Evolutionary conservation across 2,329 filamentous ascomycete genomes (phyloP).

Genomic region (Cladobotryum protrusum): DNA sequence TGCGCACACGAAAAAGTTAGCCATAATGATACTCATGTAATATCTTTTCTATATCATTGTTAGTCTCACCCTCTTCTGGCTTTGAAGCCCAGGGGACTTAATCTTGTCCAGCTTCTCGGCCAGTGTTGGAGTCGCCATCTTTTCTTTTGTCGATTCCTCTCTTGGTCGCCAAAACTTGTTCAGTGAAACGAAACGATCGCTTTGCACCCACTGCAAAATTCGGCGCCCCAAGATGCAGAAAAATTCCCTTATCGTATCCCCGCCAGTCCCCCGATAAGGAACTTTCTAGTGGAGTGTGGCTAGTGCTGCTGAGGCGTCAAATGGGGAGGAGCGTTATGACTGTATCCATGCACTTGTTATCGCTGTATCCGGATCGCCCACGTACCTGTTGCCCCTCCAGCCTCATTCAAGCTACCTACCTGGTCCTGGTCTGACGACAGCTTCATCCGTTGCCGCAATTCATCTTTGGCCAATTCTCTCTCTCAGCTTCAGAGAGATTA

Average conservation of each 20-base stretch:
- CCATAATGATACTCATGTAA: background rate
- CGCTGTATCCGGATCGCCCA: conserved; percentile 24
- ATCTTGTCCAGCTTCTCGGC: conserved; percentile 96
- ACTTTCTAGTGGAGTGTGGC: conserved; percentile 6
- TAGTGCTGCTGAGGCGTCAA: background rate
- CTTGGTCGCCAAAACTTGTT: conserved; percentile 1
- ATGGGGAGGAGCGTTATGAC: background rate
- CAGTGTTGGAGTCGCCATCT: conserved; percentile 51
- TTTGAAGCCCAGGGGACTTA: conserved; percentile 91
- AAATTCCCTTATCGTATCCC: conserved; percentile 15
- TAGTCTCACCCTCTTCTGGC: conserved; percentile 73
- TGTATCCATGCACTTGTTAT: conserved; percentile 14
- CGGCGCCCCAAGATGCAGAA: conserved; percentile 8
- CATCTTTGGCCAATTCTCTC: conserved; percentile 1
- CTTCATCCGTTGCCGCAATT: background rate
- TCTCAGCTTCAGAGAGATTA: conserved; percentile 13
- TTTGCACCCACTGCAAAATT: conserved; percentile 6
- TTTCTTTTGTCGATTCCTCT: conserved; percentile 20
- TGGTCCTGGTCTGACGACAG: background rate
- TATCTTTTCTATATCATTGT: background rate
- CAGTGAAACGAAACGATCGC: conserved; percentile 4
- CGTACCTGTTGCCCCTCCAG: conserved; percentile 23
- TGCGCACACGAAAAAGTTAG: conserved; percentile 13
- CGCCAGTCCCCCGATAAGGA: conserved; percentile 11
- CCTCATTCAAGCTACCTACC: conserved; percentile 14